These are phyloP conservation scores for Termitomyces sp. DNA, from an alignment of 768 basidiomycete species.

Conservation along the genomic window DNA sequence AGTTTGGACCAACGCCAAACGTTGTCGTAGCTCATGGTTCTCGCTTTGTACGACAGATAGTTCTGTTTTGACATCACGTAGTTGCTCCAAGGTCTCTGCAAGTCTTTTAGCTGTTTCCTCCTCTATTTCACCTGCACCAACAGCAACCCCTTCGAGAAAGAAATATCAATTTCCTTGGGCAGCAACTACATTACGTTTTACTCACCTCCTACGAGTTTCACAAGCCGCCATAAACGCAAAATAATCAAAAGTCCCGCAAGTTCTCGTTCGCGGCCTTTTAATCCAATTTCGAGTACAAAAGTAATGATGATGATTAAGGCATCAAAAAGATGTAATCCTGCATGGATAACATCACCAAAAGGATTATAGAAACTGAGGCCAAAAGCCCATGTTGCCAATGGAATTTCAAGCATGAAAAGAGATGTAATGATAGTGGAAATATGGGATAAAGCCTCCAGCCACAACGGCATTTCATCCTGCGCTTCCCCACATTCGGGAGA, in stretches of 20 bases:
- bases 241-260: slow-evolving; percentile 66
- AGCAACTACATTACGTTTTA: not conserved
- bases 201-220: slow-evolving; percentile 61
- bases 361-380: slow-evolving; percentile 63
- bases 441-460: slow-evolving; percentile 58
- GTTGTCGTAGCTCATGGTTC: slow-evolving; percentile 45
- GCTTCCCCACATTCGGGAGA: slow-evolving; percentile 37
- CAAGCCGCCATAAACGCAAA: slow-evolving; percentile 75
- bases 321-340: slow-evolving; percentile 71
- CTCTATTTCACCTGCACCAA: slow-evolving; percentile 67
- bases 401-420: slow-evolving; percentile 76
- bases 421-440: slow-evolving; percentile 66
- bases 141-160: slow-evolving; percentile 53
- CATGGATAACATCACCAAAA: slow-evolving; percentile 45
- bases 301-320: slow-evolving; percentile 65
- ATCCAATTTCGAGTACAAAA: slow-evolving; percentile 64
- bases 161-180: not conserved
- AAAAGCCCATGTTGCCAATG: slow-evolving; percentile 60
- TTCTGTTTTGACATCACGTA: slow-evolving; percentile 39
- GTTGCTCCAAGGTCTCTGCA: slow-evolving; percentile 39
- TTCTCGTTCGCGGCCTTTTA: slow-evolving; percentile 67
- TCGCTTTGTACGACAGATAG: slow-evolving; percentile 45
- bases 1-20: slow-evolving; percentile 19
- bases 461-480: slow-evolving; percentile 42
- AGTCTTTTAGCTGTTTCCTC: slow-evolving; percentile 50